Evolutionary conservation across 768 basidiomycete species (phyloP), one percentile per base, ranked within the genome.

Genomic region (Lactarius pseudohatsudake): DNA sequence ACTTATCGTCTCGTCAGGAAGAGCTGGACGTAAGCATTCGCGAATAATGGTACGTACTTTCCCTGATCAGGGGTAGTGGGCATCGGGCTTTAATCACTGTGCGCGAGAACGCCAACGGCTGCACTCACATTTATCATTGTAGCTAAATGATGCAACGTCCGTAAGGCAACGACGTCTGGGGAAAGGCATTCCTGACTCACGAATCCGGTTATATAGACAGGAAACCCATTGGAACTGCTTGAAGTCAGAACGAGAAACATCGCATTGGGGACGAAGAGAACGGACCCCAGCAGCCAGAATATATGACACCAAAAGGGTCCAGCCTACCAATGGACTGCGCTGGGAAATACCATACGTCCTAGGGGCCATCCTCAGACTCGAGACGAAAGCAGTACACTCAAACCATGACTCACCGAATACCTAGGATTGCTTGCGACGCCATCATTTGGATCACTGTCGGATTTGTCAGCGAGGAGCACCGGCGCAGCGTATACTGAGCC

Each of bases 341-440:
- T 81, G 76, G 5, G 86, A 82, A 34, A 89, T 79, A 69, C 86
- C 86, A 73, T 83, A 84, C 2, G 85, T 82, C 66, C 87, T 86
- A 71, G 26, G 57, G 22, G 64, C 61, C 47, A 41, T 28, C 15
- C 7, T 69, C 61, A 54, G 60, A 54, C 3, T 9, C 55, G 3
- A 30, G 8, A 11, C 10, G 16, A 18, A 50, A n/a, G 7, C 26
- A 36, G 47, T 9, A 20, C 26, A 36, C 43, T 9, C 11, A 15
- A 41, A 54, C 20, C 5, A 15, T 20, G 41, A 61, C 75, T 55
- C 73, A 86, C 87, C 87, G 81, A 58, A 87, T 74, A 11, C 82
- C 88, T 43, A 90, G 72, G 62, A 90, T 89, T 9, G 81, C 76
- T 72, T 90, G 88, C 4, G 88, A 88, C 50, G 86, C 76, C 82